Conservation (phyloP, 108 stramenopile species). For the Fistulifera pelliculosa region DNA sequence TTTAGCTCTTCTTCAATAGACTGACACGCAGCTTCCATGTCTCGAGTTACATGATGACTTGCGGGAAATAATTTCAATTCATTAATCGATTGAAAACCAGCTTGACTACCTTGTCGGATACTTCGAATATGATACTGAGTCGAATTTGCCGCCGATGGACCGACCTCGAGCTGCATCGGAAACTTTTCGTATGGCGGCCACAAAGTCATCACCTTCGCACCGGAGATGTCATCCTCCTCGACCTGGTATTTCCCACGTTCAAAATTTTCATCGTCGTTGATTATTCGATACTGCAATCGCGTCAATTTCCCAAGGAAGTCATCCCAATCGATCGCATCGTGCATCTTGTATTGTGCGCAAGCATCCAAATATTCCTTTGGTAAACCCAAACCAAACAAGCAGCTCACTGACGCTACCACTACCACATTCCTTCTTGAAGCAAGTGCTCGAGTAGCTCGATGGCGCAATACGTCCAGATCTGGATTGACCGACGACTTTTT, state of each 20-base stretch:
- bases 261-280: slow-evolving; percentile 14
- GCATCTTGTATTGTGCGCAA: slow-evolving; percentile 16
- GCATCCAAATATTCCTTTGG: slow-evolving; percentile 61
- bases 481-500: slow-evolving; percentile 61
- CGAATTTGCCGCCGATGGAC: background rate
- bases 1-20: slow-evolving; percentile 50
- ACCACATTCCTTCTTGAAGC: slow-evolving; percentile 55
- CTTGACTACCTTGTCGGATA: slow-evolving; percentile 10
- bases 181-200: slow-evolving; percentile 49
- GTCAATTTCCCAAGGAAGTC: slow-evolving; percentile 10
- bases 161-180: slow-evolving; percentile 27
- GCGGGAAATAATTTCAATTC: slow-evolving; percentile 56
- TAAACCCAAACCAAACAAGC: slow-evolving; percentile 79
- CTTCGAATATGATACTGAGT: background rate
- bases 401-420: slow-evolving; percentile 66
- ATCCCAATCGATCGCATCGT: slow-evolving; percentile 9
- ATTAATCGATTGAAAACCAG: slow-evolving; percentile 14
- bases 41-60: slow-evolving; percentile 42
- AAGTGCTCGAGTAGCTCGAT: slow-evolving; percentile 58
- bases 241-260: slow-evolving; percentile 28
- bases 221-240: background rate
- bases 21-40: slow-evolving; percentile 34
- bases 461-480: slow-evolving; percentile 61
- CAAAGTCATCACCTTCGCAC: slow-evolving; percentile 5
- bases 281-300: slow-evolving; percentile 12